Percentiles rank a stretch among this genome's conserved stretches.
These are phyloP conservation scores for Prunus kanzakura DNA, from an alignment of 306 rosid genomes.

Conservation along the genomic window DNA sequence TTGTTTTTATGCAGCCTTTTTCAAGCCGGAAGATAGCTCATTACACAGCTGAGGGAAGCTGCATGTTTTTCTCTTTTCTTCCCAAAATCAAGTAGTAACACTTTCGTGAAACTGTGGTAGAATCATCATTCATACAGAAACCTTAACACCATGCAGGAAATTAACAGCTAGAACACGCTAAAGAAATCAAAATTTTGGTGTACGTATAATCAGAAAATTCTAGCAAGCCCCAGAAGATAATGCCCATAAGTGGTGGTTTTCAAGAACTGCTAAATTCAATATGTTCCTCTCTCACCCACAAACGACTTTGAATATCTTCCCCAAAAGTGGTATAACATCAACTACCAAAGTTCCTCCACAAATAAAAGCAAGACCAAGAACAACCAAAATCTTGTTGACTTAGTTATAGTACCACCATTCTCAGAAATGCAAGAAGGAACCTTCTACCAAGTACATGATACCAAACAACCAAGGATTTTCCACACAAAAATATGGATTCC, in stretches of 20 bases:
- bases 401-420: neutral
- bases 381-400: neutral
- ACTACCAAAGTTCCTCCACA: neutral
- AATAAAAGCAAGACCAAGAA: neutral
- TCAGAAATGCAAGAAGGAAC: neutral
- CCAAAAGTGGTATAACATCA: neutral
- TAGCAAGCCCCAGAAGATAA: neutral
- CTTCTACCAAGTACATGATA: neutral
- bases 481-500: neutral
- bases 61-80: neutral
- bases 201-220: neutral
- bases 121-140: neutral
- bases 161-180: neutral
- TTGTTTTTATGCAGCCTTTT: neutral
- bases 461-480: constrained; percentile 5
- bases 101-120: neutral
- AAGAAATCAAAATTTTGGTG: neutral
- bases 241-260: neutral
- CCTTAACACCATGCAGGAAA: neutral
- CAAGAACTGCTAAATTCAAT: neutral
- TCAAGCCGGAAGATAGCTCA: neutral
- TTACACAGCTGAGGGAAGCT: neutral
- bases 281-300: neutral
- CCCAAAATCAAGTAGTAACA: neutral
- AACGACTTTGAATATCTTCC: neutral